phyloP scores from a whole-genome alignment of 2,329 filamentous ascomycete genomes.

The Stagonosporopsis tanaceti region DNA sequence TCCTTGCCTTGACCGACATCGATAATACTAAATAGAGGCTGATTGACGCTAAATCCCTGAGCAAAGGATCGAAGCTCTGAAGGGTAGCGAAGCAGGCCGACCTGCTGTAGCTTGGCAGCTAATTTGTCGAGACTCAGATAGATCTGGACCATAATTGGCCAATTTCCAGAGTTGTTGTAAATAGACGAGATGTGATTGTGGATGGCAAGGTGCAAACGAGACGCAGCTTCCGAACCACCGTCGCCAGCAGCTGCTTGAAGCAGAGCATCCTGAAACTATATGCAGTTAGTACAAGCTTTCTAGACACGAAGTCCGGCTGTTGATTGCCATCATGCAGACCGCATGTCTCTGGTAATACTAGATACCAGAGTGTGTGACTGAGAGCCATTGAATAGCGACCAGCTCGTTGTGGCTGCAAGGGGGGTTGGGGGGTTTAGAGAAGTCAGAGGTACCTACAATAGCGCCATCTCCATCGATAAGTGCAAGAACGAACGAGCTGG shows the following conservation, averaged over 20 bases:
- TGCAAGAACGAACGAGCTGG: conserved; percentile 55
- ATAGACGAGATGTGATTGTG: conserved; percentile 51
- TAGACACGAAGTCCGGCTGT: not conserved
- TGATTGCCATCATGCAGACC: not conserved
- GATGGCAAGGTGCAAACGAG: conserved; percentile 53
- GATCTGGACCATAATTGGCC: conserved; percentile 57
- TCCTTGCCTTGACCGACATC: conserved; percentile 59
- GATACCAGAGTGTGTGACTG: no score
- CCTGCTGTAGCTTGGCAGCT: conserved; percentile 51
- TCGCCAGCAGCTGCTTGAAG: conserved; percentile 51
- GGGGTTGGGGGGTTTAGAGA: not conserved
- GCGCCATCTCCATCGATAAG: conserved; percentile 61
- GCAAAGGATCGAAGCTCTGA: conserved; percentile 54
- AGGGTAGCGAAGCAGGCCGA: conserved; percentile 51
- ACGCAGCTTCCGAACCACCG: conserved; percentile 58
- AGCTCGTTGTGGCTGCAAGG: not conserved
- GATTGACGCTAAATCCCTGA: conserved; percentile 54
- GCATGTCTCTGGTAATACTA: not conserved
- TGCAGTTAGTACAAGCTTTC: not conserved
- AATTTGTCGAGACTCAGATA: conserved; percentile 58
- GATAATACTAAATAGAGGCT: conserved; percentile 57
- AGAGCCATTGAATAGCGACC: no score
- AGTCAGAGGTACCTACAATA: conserved; percentile 44
- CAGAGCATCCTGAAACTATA: conserved; percentile 55
- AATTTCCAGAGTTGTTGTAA: conserved; percentile 53